Percentiles rank a stretch among this genome's conserved stretches.
Conservation (phyloP, 2,329 filamentous ascomycete species). For the Aspergillus caelatus region DNA sequence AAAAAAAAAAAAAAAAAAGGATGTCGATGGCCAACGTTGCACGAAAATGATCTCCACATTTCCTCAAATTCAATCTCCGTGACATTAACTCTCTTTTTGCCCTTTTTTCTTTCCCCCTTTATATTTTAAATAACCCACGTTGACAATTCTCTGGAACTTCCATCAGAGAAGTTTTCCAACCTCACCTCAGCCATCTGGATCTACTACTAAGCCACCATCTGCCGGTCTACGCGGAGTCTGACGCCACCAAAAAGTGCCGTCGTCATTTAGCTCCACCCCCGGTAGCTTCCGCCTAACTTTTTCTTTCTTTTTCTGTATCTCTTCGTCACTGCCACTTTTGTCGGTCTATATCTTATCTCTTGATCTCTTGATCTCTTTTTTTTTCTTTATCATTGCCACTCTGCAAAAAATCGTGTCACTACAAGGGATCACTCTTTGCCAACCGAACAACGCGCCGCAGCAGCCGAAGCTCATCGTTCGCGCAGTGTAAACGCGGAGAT, state of each 20-base stretch:
- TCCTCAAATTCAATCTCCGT: conserved; percentile 1
- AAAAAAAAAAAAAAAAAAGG: neutral
- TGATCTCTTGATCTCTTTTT: neutral
- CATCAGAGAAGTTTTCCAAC: neutral
- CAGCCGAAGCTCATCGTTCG: neutral
- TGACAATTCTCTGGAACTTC: neutral
- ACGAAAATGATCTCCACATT: conserved; percentile 3
- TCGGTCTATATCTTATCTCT: neutral
- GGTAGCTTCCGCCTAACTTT: neutral
- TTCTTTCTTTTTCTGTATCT: neutral
- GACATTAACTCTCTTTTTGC: neutral
- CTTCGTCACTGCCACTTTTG: neutral
- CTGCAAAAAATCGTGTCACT: neutral
- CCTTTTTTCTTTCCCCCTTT: neutral
- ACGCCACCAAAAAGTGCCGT: conserved; percentile 1
- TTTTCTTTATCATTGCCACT: neutral
- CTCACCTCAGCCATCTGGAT: neutral
- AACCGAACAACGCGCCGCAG: neutral
- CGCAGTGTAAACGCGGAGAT: neutral
- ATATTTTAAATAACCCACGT: neutral
- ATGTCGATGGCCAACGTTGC: neutral
- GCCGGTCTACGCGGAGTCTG: neutral
- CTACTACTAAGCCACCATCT: neutral
- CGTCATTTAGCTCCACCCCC: neutral
- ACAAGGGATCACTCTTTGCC: neutral